Base-by-base conservation (phyloP, 208 protist species). In the Trypanosoma platydactyli region DNA sequence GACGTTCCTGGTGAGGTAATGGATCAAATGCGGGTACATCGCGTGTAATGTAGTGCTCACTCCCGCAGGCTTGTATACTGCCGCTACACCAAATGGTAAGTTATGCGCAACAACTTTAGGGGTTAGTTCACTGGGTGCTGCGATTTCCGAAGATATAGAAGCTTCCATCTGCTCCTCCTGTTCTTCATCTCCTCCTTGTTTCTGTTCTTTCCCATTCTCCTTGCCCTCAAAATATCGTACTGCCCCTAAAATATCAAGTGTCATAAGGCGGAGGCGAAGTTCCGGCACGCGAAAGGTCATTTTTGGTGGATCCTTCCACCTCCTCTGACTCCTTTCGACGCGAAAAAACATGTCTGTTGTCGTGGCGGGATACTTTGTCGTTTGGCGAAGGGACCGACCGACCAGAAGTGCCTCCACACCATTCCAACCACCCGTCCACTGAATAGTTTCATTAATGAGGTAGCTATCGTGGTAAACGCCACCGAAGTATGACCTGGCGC, bases 11-110 rank as follows among this genome's bases (percentile, higher is more conserved):
- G 79, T 57, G 7, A 88, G 53, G 53, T 81, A 80, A 41, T 51
- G 64, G 24, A 83, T 57, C 7, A 94, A 71, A 4, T 79, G 79
- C 11, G 77, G 73, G 68, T 81, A 81, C 27, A 38, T 55, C 3
- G 76, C 73, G 75, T 91, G 84, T 20, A 90, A 57, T 11, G 88
- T 94, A 48, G 75, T 81, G 77, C 62, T 84, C 52, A 84, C 53
- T 22, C 75, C 77, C 1, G 82, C 69, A 12, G 88, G 82, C 69
- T 94, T 94, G 68, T 71, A 65, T n/a, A 94, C 73, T 3, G 78
- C 88, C 20, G 68, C 46, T 38, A 91, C 69, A 1, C 81, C 84
- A 71, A 83, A 78, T 30, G 84, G 84, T 24, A 94, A 60, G 42
- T 66, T 33, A 41, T 53, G 59, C 15, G 72, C 73, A 3, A 83